phyloP scores from a whole-genome alignment of 2,329 filamentous ascomycete species.

The Fusarium sp. region DNA sequence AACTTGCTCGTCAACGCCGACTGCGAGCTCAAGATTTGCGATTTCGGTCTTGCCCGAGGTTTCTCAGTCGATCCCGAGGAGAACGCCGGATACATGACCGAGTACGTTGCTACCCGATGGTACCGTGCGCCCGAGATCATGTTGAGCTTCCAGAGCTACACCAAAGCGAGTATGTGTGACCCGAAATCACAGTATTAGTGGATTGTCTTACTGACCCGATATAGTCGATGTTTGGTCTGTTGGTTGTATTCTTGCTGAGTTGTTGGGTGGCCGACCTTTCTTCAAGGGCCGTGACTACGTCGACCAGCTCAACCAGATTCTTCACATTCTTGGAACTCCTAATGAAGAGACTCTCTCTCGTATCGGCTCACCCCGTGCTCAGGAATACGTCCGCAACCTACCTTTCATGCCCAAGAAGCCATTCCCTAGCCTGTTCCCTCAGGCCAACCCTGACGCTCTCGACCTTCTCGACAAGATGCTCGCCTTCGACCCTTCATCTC shows the following conservation, averaged over 20 bases:
- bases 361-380: conserved; percentile 93
- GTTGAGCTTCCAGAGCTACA: conserved; percentile 99
- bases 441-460: conserved; percentile 94
- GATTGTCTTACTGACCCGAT: conserved; percentile 21
- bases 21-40: conserved; percentile 99
- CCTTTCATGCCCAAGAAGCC: conserved; percentile 94
- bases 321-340: conserved; percentile 96
- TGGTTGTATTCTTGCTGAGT: conserved; percentile 95
- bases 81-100: conserved; percentile 99
- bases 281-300: conserved; percentile 99
- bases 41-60: conserved; percentile 95
- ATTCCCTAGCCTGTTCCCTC: conserved; percentile 89
- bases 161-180: conserved; percentile 91
- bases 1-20: conserved; percentile 98
- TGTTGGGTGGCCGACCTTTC: conserved; percentile 95
- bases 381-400: conserved; percentile 98
- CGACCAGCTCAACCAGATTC: conserved; percentile 98
- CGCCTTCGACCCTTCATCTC: conserved; percentile 92
- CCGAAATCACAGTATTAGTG: not conserved
- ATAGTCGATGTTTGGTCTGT: conserved; percentile 99
- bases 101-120: conserved; percentile 98
- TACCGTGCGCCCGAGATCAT: conserved; percentile 96
- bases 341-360: conserved; percentile 94
- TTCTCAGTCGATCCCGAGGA: conserved; percentile 98
- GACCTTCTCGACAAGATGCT: conserved; percentile 98